Evolutionary conservation across 2,329 filamentous ascomycete genomes (phyloP).

Genomic region (Alternaria tenuissima): DNA sequence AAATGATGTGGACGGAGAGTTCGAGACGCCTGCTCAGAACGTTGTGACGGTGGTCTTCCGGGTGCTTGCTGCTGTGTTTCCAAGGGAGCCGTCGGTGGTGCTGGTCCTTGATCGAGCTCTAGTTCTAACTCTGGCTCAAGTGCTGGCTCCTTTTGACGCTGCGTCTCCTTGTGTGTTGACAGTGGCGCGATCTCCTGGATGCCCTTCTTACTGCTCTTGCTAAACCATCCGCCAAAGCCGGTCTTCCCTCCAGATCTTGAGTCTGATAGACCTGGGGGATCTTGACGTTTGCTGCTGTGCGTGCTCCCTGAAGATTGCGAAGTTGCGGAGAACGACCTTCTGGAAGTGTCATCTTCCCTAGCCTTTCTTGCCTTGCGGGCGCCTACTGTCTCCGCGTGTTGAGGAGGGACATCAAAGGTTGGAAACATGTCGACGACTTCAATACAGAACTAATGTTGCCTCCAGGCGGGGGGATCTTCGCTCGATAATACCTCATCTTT

Average conservation of each 20-base stretch:
- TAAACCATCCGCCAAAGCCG: constrained; percentile 29
- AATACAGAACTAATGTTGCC: constrained; percentile 6
- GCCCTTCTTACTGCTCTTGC: constrained; percentile 33
- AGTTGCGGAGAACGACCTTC: constrained; percentile 29
- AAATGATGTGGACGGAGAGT: constrained; percentile 21
- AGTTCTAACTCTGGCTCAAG: constrained; percentile 7
- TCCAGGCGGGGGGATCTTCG: constrained; percentile 10
- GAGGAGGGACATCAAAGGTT: constrained; percentile 37
- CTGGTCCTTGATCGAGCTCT: constrained; percentile 17
- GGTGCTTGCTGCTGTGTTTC: constrained; percentile 7
- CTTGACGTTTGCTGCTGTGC: constrained; percentile 18
- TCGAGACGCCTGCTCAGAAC: constrained; percentile 11
- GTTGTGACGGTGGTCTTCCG: constrained; percentile 10
- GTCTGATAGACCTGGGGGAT: constrained; percentile 6
- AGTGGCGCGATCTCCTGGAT: constrained; percentile 34
- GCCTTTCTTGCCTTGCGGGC: constrained; percentile 35
- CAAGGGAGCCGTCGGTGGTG: constrained; percentile 24
- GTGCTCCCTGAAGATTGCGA: constrained; percentile 35
- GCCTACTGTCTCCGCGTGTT: constrained; percentile 37
- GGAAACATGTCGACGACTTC: constrained; percentile 33
- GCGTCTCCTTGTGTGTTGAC: constrained; percentile 20
- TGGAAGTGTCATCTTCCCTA: constrained; percentile 28
- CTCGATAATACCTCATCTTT: constrained; percentile 15
- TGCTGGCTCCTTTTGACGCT: neutral
- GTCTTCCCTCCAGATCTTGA: constrained; percentile 23